Conservation (phyloP, 345 rosid species). For the Erucastrum elatum region DNA sequence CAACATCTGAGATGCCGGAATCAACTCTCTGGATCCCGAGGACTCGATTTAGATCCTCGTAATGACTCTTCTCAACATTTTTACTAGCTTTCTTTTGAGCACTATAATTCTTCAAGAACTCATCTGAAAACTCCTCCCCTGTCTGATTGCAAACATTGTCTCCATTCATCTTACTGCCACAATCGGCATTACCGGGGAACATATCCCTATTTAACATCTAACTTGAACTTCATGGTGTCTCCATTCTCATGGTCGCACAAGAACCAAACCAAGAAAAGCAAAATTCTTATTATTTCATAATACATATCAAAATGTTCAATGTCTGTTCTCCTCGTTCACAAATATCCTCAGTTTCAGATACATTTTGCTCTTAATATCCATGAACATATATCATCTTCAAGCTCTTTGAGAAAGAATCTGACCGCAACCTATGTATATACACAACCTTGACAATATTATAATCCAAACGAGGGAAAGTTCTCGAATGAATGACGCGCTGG, state of each 20-base stretch:
- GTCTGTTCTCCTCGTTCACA: background rate
- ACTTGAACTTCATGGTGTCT: background rate
- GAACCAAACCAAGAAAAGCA: background rate
- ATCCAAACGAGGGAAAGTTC: background rate
- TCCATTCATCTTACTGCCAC: conserved; percentile 29
- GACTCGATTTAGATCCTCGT: conserved; percentile 45
- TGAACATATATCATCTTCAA: conserved; percentile 7
- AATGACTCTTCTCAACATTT: conserved; percentile 29
- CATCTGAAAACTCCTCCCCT: conserved; percentile 77
- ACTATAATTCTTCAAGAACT: conserved; percentile 57
- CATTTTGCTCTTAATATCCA: background rate
- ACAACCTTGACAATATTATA: background rate
- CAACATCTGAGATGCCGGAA: conserved; percentile 48
- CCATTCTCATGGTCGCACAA: background rate
- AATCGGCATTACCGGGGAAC: conserved; percentile 38
- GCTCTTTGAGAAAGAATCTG: conserved; percentile 2
- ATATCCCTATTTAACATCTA: conserved; percentile 1
- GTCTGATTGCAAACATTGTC: conserved; percentile 59
- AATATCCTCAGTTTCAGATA: background rate
- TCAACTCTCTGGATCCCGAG: conserved; percentile 45
- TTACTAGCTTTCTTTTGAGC: conserved; percentile 43
- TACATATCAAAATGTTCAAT: background rate
- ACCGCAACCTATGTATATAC: background rate
- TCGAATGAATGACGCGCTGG: background rate
- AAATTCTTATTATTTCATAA: background rate